Evolutionary conservation across 2,329 filamentous ascomycete species (phyloP), one percentile per base, ranked within the genome.

Genomic region (Hypoxylon rubiginosum): DNA sequence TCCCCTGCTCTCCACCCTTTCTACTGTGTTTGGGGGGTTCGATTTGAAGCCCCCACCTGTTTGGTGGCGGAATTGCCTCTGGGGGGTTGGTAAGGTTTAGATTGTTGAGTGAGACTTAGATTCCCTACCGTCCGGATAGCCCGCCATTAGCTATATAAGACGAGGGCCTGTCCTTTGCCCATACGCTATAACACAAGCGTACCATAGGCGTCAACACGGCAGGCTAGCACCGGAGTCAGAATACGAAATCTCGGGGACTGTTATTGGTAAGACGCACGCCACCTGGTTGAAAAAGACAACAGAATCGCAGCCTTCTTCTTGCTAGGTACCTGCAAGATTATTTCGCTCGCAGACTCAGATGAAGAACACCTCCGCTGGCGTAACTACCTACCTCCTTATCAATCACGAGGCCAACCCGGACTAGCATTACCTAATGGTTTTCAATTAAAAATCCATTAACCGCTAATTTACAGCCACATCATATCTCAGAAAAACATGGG

Each of bases 291-390:
- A 79, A 39, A 69, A 79, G 50, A 74, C 79, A 34, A 74, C 77
- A 19, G 80, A 82, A 21, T 74, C 77, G 83, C 85, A 41, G 80
- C 82, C 43, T 66, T 90, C 7, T 84, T 90, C 62, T 83, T 86
- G 85, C 85, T 11, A 84, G 79, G 83, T 60, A 81, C 84, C 63
- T 88, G 82, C 72, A 72, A 85, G 19, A 73, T 90, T 59, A 78
- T 82, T 39, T 84, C 82, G 17, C 76, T 88, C n/a, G 79, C 81
- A 55, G 82, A 83, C 41, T 65, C 75, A 24, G 82, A 82, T 32
- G 74, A 82, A 24, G 67, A 72, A 36, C 53, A 66, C 17, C 64
- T 75, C 56, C 76, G 66, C 62, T 78, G 69, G 72, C 65, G 73
- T 68, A 13, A 51, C 64, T 43, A 48, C 24, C 36, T 51, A 32